A percentile compares a stretch with the other conserved stretches of the same genome.
phyloP scores from a whole-genome alignment of 352 stramenopile species.

The Globisporangium sylvaticum region DNA sequence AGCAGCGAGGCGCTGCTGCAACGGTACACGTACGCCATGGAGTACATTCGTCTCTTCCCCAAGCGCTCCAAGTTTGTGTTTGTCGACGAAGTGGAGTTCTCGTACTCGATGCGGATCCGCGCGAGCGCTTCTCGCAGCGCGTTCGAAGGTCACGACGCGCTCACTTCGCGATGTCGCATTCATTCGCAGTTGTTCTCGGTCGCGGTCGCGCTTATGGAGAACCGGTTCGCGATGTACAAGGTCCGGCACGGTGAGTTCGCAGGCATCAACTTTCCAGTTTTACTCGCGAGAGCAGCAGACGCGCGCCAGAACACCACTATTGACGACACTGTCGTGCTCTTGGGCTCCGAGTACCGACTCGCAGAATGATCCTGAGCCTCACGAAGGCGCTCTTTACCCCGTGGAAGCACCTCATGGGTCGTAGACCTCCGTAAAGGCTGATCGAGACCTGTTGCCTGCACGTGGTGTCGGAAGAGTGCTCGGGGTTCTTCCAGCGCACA shows the following conservation, averaged over 20 bases:
- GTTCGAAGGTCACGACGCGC: too few relatives aligned
- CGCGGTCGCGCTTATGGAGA: neutral
- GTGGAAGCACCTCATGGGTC: neutral
- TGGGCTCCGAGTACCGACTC: neutral
- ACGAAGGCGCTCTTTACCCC: neutral
- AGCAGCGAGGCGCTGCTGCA: neutral
- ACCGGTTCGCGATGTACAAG: neutral
- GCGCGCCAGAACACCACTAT: neutral
- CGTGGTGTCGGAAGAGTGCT: neutral
- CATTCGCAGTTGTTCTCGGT: neutral
- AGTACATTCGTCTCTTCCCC: neutral
- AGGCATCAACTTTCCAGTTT: neutral
- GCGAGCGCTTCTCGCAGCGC: neutral
- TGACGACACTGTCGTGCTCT: neutral
- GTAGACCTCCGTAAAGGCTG: neutral
- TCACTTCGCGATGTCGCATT: neutral
- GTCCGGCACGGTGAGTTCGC: neutral
- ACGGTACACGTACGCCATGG: neutral
- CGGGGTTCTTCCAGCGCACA: neutral
- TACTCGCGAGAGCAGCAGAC: neutral
- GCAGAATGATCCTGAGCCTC: neutral
- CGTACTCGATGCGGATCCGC: neutral
- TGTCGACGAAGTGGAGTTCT: neutral
- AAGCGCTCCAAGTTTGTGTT: neutral
- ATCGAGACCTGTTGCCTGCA: neutral